Evolutionary conservation across 1,284 basidiomycete genomes (phyloP).

Genomic region (Irpex lacteus): DNA sequence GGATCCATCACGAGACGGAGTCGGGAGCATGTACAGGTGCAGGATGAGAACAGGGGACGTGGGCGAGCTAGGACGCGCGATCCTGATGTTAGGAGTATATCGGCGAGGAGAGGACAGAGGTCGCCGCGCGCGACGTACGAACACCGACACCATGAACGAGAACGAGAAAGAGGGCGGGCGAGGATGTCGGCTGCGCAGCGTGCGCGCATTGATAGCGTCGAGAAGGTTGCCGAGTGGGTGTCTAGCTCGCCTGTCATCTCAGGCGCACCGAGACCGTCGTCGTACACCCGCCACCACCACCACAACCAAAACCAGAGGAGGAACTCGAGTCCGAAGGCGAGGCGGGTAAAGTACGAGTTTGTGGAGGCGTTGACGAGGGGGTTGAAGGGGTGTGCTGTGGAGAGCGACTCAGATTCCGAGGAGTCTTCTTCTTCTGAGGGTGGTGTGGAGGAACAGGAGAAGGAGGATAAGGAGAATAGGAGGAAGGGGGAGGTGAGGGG

Average conservation of each 20-base stretch:
- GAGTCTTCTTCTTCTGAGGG: constrained; percentile 7
- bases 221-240: constrained; percentile 33
- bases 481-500: constrained; percentile 15
- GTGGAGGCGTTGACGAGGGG: constrained; percentile 15
- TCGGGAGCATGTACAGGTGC: constrained; percentile 19
- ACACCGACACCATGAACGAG: constrained; percentile 7
- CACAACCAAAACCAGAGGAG: constrained; percentile 14
- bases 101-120: constrained; percentile 23
- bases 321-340: constrained; percentile 25
- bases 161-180: not conserved
- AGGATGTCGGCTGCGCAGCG: constrained; percentile 15
- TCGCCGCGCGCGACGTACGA: not conserved
- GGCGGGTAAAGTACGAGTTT: constrained; percentile 23
- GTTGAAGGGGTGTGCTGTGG: constrained; percentile 18
- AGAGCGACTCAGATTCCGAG: constrained; percentile 5
- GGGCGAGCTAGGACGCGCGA: constrained; percentile 25
- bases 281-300: constrained; percentile 5
- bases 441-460: constrained; percentile 16
- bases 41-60: constrained; percentile 10
- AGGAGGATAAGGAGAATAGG: constrained; percentile 2
- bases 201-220: constrained; percentile 31
- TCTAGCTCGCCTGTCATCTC: constrained; percentile 28
- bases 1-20: not conserved
- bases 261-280: constrained; percentile 16
- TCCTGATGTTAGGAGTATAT: constrained; percentile 26